Percentiles rank a stretch among this genome's conserved stretches.
These are phyloP conservation scores for Falciphora oryzae DNA, from an alignment of 2,329 filamentous ascomycete species.

Conservation along the genomic window DNA sequence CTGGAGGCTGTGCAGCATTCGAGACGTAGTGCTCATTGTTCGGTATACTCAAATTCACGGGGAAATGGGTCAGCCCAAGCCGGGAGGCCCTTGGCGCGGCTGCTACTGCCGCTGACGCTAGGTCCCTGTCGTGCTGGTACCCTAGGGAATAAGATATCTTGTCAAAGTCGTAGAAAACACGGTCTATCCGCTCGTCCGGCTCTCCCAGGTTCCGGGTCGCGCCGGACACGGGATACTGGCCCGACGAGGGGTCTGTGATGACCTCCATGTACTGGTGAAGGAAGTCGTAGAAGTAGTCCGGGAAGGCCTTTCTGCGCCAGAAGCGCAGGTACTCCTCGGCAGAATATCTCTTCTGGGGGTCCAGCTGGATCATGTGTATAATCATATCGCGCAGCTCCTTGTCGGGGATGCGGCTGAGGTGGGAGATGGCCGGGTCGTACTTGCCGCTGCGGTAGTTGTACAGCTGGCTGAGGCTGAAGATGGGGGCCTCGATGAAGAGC, in stretches of 20 bases:
- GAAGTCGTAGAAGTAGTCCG: conserved; percentile 95
- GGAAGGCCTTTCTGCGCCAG: conserved; percentile 88
- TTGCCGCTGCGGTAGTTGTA: conserved; percentile 92
- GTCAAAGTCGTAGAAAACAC: conserved; percentile 91
- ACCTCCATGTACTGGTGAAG: conserved; percentile 96
- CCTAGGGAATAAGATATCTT: conserved; percentile 95
- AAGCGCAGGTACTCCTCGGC: conserved; percentile 92
- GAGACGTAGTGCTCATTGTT: conserved; percentile 71
- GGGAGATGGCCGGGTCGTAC: conserved; percentile 78
- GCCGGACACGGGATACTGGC: conserved; percentile 64
- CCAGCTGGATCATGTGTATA: conserved; percentile 90
- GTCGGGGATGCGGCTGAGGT: conserved; percentile 82
- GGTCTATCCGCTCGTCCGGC: conserved; percentile 88
- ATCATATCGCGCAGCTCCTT: conserved; percentile 83
- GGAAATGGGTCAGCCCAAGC: conserved; percentile 61
- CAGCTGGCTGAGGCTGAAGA: conserved; percentile 95
- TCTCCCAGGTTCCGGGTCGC: conserved; percentile 70
- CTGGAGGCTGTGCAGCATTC: conserved; percentile 52
- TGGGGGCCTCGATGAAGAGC: conserved; percentile 87
- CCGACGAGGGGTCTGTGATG: conserved; percentile 84
- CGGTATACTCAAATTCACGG: conserved; percentile 79
- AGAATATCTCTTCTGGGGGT: conserved; percentile 85
- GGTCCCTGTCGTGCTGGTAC: conserved; percentile 47
- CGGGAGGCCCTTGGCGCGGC: conserved; percentile 31
- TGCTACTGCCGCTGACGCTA: background rate